These are phyloP conservation scores for Plasmodium cynomolgi DNA, from an alignment of 169 alveolate species.

Conservation along the genomic window DNA sequence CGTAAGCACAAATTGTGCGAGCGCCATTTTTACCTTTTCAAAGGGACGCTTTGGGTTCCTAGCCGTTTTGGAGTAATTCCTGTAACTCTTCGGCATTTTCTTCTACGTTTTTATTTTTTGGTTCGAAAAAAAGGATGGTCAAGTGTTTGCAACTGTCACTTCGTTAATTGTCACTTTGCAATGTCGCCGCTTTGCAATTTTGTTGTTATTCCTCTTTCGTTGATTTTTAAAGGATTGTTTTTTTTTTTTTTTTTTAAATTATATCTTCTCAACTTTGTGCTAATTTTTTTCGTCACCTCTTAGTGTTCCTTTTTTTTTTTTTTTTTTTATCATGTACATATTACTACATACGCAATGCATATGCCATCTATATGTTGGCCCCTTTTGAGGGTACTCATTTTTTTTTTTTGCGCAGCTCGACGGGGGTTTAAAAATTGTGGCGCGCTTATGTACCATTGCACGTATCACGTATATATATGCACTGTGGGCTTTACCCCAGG, in stretches of 20 bases:
- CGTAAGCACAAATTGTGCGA: not conserved
- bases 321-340: not conserved
- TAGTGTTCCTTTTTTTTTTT: not conserved
- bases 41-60: slow-evolving; percentile 96
- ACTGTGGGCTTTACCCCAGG: not conserved
- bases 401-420: not conserved
- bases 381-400: not conserved
- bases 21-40: slow-evolving; percentile 89
- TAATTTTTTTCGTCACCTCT: not conserved
- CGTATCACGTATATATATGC: not conserved
- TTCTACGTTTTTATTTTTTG: slow-evolving; percentile 6
- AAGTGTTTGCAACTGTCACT: not conserved
- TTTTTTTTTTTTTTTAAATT: not conserved
- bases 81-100: slow-evolving; percentile 88
- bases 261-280: not conserved
- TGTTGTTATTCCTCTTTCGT: not conserved
- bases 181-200: not conserved
- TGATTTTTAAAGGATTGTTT: not conserved
- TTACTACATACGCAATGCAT: not conserved
- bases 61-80: slow-evolving; percentile 91
- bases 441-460: not conserved
- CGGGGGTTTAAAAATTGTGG: not conserved
- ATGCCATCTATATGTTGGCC: not conserved
- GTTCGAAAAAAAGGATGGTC: not conserved
- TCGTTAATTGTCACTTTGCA: not conserved